These are phyloP conservation scores for Rhodomyrtus tomentosa DNA, from an alignment of 345 rosid species.

Conservation along the genomic window DNA sequence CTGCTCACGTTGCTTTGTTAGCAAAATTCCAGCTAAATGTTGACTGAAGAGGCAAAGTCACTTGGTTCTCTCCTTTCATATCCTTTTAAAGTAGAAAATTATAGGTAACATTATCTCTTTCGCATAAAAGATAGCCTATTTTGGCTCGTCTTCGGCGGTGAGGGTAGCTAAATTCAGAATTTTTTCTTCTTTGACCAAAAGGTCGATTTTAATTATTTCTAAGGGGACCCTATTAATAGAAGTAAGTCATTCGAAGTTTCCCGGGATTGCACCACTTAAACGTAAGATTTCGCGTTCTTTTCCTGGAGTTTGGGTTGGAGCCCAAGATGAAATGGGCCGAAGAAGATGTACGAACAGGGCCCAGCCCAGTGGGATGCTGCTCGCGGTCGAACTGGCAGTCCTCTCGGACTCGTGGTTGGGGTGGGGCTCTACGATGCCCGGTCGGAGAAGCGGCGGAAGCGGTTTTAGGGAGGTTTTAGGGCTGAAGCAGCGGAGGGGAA, in stretches of 20 bases:
- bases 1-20: not conserved
- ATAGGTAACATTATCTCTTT: no score
- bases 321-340: not conserved
- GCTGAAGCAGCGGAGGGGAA: constrained; percentile 4
- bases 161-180: no score
- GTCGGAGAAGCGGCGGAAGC: not conserved
- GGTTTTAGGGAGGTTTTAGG: constrained; percentile 2
- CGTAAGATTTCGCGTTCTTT: not conserved
- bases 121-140: no score
- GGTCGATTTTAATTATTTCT: no score
- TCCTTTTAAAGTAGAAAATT: no score
- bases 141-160: no score
- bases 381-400: not conserved
- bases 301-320: not conserved
- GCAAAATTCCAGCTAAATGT: not conserved
- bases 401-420: not conserved
- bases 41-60: no score
- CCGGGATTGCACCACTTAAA: not conserved
- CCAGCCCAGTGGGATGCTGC: not conserved
- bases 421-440: not conserved
- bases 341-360: not conserved
- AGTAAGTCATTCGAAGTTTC: no score
- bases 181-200: no score
- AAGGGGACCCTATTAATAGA: no score
- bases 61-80: no score